Evolutionary conservation across 78 protist species (phyloP), one percentile per base, ranked within the genome.

Genomic region (Tieghemostelium lacteum): DNA sequence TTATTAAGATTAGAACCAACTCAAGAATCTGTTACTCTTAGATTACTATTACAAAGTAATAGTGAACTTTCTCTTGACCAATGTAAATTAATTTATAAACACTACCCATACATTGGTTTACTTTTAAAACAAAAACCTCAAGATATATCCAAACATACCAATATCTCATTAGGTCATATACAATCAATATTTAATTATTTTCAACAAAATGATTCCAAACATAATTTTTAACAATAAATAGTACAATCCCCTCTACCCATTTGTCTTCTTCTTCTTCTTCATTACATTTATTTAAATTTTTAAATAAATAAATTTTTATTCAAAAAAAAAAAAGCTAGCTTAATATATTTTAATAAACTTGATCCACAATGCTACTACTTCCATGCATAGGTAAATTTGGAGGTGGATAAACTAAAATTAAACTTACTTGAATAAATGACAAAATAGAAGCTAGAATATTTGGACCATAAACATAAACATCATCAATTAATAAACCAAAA

Each of bases 401-500:
- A 20, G 77, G 80, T 55, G 64, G 80, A 36, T 73, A 73, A 2
- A 24, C 36, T 29, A 19, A 19, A 2, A 73, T 62, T 16, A 75
- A 29, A 22, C 40, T 6, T 22, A 45, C 26, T 42, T 75, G 86
- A n/a, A 63, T 16, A 0, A 49, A 45, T 16, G 86, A 60, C n/a
- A 75, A 34, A 16, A 75, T n/a, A 5, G 86, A 20, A 22, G 86
- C 86, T 22, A 75, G 3, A 1, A 75, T 63, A 63, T 75, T 75
- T 75, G 86, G 86, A 22, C 60, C 3, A 50, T 62, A 75, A 29
- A 75, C n/a, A 49, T 62, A 75, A 8, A 63, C 49, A 49, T 75
- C 86, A 50, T 33, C 24, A 16, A 75, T 22, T 10, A 75, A 22
- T 28, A 62, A 31, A 10, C 86, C 86, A 39, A 62, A 62, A 0